Conservation (phyloP, 805 yeast genomes). For the Candida sphagnicola region DNA sequence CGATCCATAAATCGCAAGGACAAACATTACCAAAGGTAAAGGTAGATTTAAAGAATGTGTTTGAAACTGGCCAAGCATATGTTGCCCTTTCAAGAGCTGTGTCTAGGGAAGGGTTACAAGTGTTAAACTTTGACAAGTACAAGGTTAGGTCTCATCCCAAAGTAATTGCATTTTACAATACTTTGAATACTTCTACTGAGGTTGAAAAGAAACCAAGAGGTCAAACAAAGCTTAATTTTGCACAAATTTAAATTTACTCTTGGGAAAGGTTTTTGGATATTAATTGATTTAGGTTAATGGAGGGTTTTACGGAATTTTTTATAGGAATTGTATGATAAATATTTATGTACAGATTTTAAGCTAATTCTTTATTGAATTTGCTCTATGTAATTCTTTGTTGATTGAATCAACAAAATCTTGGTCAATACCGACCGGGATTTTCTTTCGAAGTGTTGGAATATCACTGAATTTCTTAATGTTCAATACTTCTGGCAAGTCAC, state of each 20-base stretch:
- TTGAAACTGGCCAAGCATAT: constrained; percentile 93
- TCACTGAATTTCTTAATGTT: not conserved
- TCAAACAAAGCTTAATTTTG: constrained; percentile 3
- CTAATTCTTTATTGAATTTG: not conserved
- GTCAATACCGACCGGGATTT: not conserved
- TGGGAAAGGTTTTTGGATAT: not conserved
- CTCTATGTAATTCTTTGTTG: constrained; percentile 1
- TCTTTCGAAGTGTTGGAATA: not conserved
- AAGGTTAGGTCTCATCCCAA: constrained; percentile 67
- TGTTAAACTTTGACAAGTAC: constrained; percentile 60
- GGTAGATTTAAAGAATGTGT: constrained; percentile 75
- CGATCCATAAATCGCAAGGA: constrained; percentile 96
- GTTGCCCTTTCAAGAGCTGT: constrained; percentile 93
- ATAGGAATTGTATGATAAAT: not conserved
- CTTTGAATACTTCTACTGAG: constrained; percentile 35
- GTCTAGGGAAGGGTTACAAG: constrained; percentile 76
- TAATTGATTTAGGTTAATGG: not conserved
- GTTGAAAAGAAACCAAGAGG: constrained; percentile 3
- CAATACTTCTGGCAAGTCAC: constrained; percentile 7
- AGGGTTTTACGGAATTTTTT: constrained; percentile 2
- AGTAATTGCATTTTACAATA: constrained; percentile 67
- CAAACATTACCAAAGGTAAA: constrained; percentile 80
- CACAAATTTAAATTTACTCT: not conserved
- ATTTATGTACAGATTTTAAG: not conserved
- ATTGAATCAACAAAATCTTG: constrained; percentile 1